These are phyloP conservation scores for Medicago lupulina DNA, from an alignment of 306 rosid genomes.

Conservation along the genomic window DNA sequence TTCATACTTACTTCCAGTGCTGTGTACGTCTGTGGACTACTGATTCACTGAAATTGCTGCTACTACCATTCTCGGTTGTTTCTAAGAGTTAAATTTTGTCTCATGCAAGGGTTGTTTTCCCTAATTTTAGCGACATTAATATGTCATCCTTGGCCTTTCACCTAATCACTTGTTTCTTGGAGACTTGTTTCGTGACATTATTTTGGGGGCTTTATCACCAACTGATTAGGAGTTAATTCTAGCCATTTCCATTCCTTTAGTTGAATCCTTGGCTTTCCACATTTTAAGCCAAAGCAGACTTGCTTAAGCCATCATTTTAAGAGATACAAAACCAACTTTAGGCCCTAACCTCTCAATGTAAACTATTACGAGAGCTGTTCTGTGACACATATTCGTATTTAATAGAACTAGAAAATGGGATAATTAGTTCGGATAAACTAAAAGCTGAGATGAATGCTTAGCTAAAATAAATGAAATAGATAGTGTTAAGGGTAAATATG, in stretches of 20 bases:
- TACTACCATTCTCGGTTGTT: constrained; percentile 14
- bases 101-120: constrained; percentile 3
- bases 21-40: neutral
- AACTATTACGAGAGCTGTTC: constrained; percentile 14
- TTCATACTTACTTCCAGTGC: constrained; percentile 3
- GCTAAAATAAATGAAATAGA: constrained; percentile 25
- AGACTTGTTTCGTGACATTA: constrained; percentile 16
- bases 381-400: constrained; percentile 14
- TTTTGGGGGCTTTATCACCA: constrained; percentile 14
- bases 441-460: constrained; percentile 14
- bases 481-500: neutral
- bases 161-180: constrained; percentile 5
- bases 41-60: constrained; percentile 15
- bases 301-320: neutral
- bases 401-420: constrained; percentile 30
- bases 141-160: constrained; percentile 6
- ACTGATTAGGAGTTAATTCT: constrained; percentile 7
- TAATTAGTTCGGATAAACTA: constrained; percentile 10
- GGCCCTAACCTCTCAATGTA: neutral
- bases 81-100: constrained; percentile 21
- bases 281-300: constrained; percentile 21
- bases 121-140: constrained; percentile 8
- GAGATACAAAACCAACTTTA: constrained; percentile 13
- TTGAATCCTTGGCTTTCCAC: constrained; percentile 20
- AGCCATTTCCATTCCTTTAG: neutral